Base-by-base conservation (phyloP, 306 rosid genomes). In the Sicyos edulis region DNA sequence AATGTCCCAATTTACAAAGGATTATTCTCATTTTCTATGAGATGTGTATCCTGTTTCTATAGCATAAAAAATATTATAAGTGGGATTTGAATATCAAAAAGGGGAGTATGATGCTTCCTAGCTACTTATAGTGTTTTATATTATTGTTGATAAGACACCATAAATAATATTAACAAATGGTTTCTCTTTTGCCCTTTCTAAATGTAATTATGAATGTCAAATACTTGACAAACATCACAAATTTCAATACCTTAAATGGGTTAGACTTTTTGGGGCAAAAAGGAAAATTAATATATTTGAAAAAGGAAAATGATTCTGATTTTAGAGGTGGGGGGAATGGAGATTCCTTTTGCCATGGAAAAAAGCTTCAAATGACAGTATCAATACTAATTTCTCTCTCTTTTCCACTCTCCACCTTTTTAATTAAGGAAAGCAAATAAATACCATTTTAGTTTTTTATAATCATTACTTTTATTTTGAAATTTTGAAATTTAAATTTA, bases 161-260 rank as follows among this genome's bases (percentile, higher is more conserved):
- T 20, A 47, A 67, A 19, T 24, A 52, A 70, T 21, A 45, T 24
- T 50, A n/a, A 49, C n/a, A 21, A 26, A 24, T 69, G 17, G 59
- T 26, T 50, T 47, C 26, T 50, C 49, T 53, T 70, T 69, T 50
- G 15, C 22, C 4, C 24, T 37, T 63, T 60, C 14, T 60, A 10
- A 6, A 5, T 32, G 26, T 60, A 19, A 17, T 54, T 24, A 29
- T 24, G 65, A 40, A 64, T 70, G 50, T 52, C 49, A 51, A 70
- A 52, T 29, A 51, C 61, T 70, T 70, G 74, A 70, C 49, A 52
- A 70, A 51, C 10, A 13, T 29, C 16, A 24, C 14, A 22, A 45
- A 52, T 26, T 52, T 70, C 11, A 52, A 29, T 24, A 8, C 34
- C 40, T 52, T 21, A 70, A 70, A 49, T 22, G 21, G 21, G 15